These are phyloP conservation scores for Angomonas ambiguus DNA, from an alignment of 208 protist species.

Conservation along the genomic window DNA sequence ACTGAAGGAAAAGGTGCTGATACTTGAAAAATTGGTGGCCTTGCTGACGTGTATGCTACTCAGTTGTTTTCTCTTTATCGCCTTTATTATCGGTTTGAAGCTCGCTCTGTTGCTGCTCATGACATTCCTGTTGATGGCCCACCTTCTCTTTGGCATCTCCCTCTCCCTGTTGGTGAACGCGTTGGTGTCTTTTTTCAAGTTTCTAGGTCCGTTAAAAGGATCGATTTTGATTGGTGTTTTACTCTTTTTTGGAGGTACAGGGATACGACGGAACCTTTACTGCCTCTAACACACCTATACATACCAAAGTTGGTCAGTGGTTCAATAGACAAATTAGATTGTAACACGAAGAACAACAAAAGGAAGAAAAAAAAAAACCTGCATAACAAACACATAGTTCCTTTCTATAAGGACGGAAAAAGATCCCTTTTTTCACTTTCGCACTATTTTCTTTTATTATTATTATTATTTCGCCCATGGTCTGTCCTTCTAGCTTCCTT, in stretches of 20 bases:
- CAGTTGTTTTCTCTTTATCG: conserved; percentile 39
- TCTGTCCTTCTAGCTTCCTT: too few species aligned
- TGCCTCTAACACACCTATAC: background rate
- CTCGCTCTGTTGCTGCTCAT: conserved; percentile 39
- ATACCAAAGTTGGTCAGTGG: too few species aligned
- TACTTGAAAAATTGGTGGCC: conserved; percentile 58
- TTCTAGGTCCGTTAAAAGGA: conserved; percentile 49
- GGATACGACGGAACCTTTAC: conserved; percentile 1
- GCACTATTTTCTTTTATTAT: too few species aligned
- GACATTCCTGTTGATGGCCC: conserved; percentile 23
- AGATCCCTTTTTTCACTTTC: too few species aligned
- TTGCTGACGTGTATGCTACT: conserved; percentile 42
- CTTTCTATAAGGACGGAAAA: too few species aligned
- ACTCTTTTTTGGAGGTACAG: conserved; percentile 26
- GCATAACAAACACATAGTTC: too few species aligned
- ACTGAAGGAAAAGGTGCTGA: conserved; percentile 56
- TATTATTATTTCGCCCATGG: too few species aligned
- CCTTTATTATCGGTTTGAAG: conserved; percentile 55
- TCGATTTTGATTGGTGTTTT: conserved; percentile 26
- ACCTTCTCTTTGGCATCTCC: conserved; percentile 46
- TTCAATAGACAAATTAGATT: too few species aligned
- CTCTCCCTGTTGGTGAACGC: conserved; percentile 43
- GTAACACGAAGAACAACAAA: too few species aligned
- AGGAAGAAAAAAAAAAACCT: too few species aligned
- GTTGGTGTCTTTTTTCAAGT: conserved; percentile 40